Evolutionary conservation across 169 alveolate genomes (phyloP).

Genomic region (Eimeria sp.): DNA sequence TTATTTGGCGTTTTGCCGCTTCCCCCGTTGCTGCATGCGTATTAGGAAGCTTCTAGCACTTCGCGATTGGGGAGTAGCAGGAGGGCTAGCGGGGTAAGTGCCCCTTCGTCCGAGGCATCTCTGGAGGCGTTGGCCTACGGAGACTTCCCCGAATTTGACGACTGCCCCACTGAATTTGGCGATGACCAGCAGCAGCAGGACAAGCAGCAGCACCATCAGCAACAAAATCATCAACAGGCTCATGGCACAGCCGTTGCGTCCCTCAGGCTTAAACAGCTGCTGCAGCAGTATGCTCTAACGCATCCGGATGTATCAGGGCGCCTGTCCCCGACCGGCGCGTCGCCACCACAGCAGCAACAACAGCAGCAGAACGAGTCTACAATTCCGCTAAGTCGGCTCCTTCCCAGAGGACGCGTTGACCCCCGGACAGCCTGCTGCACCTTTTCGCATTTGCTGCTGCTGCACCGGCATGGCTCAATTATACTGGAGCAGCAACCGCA

Average conservation of each 20-base stretch:
- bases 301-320: constrained; percentile 10
- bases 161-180: constrained; percentile 19
- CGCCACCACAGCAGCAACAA: constrained; percentile 10
- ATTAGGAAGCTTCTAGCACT: constrained; percentile 16
- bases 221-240: background rate
- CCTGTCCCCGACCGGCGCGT: background rate
- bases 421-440: constrained; percentile 63
- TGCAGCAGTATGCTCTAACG: constrained; percentile 27
- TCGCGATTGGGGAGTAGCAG: constrained; percentile 48
- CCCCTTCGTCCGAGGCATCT: constrained; percentile 38
- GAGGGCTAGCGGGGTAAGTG: constrained; percentile 35
- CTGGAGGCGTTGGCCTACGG: constrained; percentile 31
- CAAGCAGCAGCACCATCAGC: background rate
- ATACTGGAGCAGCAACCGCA: constrained; percentile 32
- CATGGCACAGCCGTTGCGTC: constrained; percentile 36
- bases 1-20: background rate
- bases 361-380: constrained; percentile 4
- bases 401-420: constrained; percentile 53
- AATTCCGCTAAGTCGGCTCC: constrained; percentile 29
- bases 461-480: constrained; percentile 41
- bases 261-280: constrained; percentile 35
- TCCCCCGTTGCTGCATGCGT: background rate
- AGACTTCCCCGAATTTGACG: constrained; percentile 22
- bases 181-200: constrained; percentile 24
- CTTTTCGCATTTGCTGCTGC: constrained; percentile 39